Percentiles rank a stretch among this genome's conserved stretches.
phyloP scores from a whole-genome alignment of 2,329 filamentous ascomycete species.

The Colletotrichum falcatum region DNA sequence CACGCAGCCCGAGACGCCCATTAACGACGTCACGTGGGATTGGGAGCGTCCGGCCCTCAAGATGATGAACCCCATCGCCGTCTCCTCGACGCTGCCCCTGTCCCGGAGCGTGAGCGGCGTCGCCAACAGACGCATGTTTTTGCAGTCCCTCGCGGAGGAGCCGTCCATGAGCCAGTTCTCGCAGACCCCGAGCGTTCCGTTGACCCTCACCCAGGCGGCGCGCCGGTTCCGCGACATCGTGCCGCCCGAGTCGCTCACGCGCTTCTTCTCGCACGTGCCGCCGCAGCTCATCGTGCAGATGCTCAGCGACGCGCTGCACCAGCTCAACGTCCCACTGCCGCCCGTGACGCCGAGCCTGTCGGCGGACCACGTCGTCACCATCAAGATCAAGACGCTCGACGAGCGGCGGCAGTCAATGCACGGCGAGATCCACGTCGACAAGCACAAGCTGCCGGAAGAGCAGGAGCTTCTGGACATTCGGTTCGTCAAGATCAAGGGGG shows the following conservation, averaged over 20 bases:
- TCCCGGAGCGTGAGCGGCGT: slow-evolving; percentile 51
- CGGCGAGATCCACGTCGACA: slow-evolving; percentile 81
- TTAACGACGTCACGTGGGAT: slow-evolving; percentile 82
- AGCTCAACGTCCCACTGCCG: slow-evolving; percentile 83
- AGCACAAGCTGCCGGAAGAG: slow-evolving; percentile 66
- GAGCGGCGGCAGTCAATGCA: slow-evolving; percentile 77
- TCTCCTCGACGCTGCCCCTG: slow-evolving; percentile 64
- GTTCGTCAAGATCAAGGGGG: slow-evolving; percentile 94
- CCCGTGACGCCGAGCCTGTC: slow-evolving; percentile 59
- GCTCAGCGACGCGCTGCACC: slow-evolving; percentile 83
- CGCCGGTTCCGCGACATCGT: slow-evolving; percentile 91
- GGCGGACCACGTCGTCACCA: slow-evolving; percentile 68
- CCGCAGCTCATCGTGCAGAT: slow-evolving; percentile 81
- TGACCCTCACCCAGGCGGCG: slow-evolving; percentile 90
- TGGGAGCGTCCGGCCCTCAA: slow-evolving; percentile 82
- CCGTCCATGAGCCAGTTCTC: slow-evolving; percentile 90
- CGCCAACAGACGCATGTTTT: slow-evolving; percentile 52
- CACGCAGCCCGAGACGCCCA: slow-evolving; percentile 87
- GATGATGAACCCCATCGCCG: slow-evolving; percentile 56
- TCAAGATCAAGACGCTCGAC: slow-evolving; percentile 82
- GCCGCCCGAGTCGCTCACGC: slow-evolving; percentile 85
- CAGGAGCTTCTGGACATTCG: slow-evolving; percentile 82
- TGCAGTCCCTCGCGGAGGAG: slow-evolving; percentile 82
- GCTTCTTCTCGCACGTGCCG: slow-evolving; percentile 89
- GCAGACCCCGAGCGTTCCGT: slow-evolving; percentile 78